Evolutionary conservation across 108 stramenopile genomes (phyloP).

Genomic region (Cylindrotheca closterium): DNA sequence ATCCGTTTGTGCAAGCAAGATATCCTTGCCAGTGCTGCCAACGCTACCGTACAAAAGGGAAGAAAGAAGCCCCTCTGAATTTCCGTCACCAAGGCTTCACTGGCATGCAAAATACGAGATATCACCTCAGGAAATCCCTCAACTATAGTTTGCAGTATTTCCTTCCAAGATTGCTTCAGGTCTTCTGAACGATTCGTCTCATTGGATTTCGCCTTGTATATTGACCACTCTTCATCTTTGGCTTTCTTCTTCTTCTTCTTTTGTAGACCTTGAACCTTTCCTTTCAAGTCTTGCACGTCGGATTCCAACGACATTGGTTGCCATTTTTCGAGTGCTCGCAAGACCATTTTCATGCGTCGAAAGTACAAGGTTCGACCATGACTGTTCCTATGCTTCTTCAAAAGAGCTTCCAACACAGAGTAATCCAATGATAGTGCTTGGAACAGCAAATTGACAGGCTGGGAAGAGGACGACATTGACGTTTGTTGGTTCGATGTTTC

Average conservation of each 20-base stretch:
- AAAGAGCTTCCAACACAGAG: constrained; percentile 49
- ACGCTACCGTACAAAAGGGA: constrained; percentile 65
- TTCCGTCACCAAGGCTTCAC: constrained; percentile 50
- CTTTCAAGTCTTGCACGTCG: background rate
- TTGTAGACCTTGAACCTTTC: background rate
- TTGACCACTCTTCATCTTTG: constrained; percentile 9
- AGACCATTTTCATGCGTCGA: constrained; percentile 58
- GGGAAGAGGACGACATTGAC: background rate
- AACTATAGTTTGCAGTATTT: background rate
- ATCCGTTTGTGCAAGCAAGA: constrained; percentile 25
- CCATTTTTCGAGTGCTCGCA: constrained; percentile 11
- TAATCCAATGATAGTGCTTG: constrained; percentile 58
- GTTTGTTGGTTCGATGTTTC: background rate
- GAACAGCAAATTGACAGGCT: background rate
- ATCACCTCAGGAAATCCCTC: constrained; percentile 36
- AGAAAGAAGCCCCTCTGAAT: constrained; percentile 71
- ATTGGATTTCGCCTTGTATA: constrained; percentile 1
- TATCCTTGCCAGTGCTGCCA: constrained; percentile 44
- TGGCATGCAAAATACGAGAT: constrained; percentile 62
- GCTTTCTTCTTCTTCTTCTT: constrained; percentile 5
- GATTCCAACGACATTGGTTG: no score
- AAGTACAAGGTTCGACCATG: constrained; percentile 73
- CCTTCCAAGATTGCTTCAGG: constrained; percentile 6
- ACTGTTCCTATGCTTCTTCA: constrained; percentile 55
- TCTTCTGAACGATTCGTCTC: no score